Base-by-base conservation (phyloP, 75 land plant genomes). In the Isoetes taiwanensis region DNA sequence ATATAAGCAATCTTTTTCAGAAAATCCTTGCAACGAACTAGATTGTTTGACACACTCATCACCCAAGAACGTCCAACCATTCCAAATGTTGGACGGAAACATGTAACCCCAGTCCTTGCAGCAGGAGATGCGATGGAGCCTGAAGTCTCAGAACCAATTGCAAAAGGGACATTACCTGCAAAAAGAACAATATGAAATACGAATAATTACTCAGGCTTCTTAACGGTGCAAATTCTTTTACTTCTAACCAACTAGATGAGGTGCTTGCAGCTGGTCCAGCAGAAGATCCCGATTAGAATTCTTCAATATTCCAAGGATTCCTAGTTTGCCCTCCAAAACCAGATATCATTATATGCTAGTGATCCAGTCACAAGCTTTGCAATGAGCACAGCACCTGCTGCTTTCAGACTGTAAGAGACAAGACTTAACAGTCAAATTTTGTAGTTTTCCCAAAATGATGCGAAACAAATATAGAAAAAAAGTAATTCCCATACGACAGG, bases 261-360 rank as follows among this genome's bases (percentile, higher is more conserved):
- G 81, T 80, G 66, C 77, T 63, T 1, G 90, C 81, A 38, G 90
- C 90, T 59, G 90, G 78, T 30, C 90, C 90, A 34, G 81, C 76
- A 2, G 90, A 85, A 17, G 85, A 85, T 38, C 90, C 85, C 46
- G 90, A 74, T 3, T 73, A 57, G 52, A 65, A 82, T 50, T 85
- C 82, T 35, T 58, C 71, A 53, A 85, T 74, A 61, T 85, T 85
- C 90, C 90, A 85, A 28, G 90, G 90, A 56, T 85, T 85, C 41
- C 81, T 67, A 27, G 90, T 85, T 40, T 79, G 74, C 20, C 90
- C 90, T 1, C 82, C 90, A 72, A 78, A 78, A 85, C 90, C 90
- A 85, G 58, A 85, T 81, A 52, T 85, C 90, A 74, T 81, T 76
- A 58, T 76, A 85, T 2, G 78, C 90, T 31, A 85, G 58, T 21